Percentiles rank a stretch among this genome's conserved stretches.
These are phyloP conservation scores for Xerocomus brunneocitrinus DNA, from an alignment of 768 basidiomycete species.

Conservation along the genomic window DNA sequence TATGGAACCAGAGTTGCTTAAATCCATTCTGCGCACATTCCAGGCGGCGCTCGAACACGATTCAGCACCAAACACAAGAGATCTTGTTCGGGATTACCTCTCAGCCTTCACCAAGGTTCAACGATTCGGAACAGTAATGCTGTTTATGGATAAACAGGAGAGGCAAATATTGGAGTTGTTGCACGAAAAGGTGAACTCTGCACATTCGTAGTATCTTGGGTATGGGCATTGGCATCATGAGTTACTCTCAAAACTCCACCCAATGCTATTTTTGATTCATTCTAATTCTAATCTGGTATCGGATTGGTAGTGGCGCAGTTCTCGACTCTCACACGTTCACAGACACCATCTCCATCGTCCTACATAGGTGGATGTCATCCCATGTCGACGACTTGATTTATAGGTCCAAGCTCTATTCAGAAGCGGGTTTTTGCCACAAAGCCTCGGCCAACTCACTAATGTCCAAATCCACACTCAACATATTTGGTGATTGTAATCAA, in stretches of 20 bases:
- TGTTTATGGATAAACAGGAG: conserved; percentile 60
- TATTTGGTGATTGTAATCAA: too few relatives aligned
- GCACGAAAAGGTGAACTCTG: conserved; percentile 32
- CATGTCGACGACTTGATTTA: background rate
- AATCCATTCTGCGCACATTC: conserved; percentile 54
- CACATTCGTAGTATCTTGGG: conserved; percentile 2
- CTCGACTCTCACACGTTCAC: background rate
- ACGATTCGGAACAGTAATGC: conserved; percentile 57
- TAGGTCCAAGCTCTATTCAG: background rate
- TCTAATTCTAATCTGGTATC: background rate
- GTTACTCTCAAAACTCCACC: background rate
- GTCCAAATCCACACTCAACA: too few relatives aligned
- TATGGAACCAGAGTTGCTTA: conserved; percentile 61
- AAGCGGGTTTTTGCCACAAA: background rate
- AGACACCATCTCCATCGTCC: background rate
- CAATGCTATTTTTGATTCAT: background rate
- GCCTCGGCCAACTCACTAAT: background rate
- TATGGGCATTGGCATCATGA: background rate
- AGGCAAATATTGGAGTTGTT: conserved; percentile 44
- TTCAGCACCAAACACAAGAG: conserved; percentile 7
- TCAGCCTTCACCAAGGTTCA: conserved; percentile 48
- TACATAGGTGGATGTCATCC: background rate
- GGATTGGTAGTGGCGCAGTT: background rate
- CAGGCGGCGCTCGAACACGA: conserved; percentile 25
- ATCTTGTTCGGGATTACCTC: conserved; percentile 45